These are phyloP conservation scores for Trichoderma cornu-damae DNA, from an alignment of 2,329 filamentous ascomycete genomes.

Conservation along the genomic window DNA sequence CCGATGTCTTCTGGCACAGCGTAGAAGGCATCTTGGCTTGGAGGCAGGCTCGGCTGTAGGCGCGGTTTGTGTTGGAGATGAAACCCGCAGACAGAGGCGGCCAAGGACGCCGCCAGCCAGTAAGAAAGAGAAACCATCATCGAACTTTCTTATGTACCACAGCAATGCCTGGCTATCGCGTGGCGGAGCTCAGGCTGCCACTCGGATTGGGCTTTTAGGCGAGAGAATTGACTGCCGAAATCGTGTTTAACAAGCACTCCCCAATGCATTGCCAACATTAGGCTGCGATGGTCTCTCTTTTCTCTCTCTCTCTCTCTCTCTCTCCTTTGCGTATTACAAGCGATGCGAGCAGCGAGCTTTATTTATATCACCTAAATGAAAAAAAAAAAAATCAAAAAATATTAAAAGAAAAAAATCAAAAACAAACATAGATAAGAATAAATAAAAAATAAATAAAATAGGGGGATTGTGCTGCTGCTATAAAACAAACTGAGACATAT, in stretches of 20 bases:
- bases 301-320: too few species aligned
- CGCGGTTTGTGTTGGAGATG: background rate
- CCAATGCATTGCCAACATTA: background rate
- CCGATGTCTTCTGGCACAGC: constrained; percentile 15
- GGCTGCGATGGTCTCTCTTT: too few species aligned
- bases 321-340: background rate
- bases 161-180: too few species aligned
- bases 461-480: too few species aligned
- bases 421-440: background rate
- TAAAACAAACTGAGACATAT: too few species aligned
- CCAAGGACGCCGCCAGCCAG: background rate
- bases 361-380: background rate
- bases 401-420: background rate
- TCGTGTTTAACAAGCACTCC: background rate
- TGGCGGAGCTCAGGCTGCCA: too few species aligned
- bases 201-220: background rate
- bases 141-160: too few species aligned
- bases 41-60: background rate
- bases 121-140: background rate
- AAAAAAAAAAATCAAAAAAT: too few species aligned
- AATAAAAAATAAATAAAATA: too few species aligned
- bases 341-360: background rate
- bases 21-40: constrained; percentile 22
- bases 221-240: background rate
- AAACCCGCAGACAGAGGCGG: background rate